phyloP scores from a whole-genome alignment of 2,329 filamentous ascomycete species.

The Trichoderma endophyticum region DNA sequence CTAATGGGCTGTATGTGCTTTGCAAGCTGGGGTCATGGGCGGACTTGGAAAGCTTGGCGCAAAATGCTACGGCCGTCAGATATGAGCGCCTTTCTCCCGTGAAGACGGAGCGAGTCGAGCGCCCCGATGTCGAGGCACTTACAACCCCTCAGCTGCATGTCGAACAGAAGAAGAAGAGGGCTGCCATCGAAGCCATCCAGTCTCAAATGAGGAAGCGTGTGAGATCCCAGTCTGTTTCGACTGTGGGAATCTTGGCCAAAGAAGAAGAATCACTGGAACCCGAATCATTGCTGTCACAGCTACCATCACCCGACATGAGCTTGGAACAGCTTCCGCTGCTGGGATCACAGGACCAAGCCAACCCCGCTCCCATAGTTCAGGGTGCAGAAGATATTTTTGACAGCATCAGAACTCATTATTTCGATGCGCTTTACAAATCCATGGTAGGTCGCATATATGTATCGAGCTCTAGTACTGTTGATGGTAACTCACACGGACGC shows the following conservation, averaged over 20 bases:
- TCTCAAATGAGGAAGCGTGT: slow-evolving; percentile 55
- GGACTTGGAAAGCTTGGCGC: slow-evolving; percentile 52
- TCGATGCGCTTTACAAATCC: slow-evolving; percentile 60
- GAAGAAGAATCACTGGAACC: slow-evolving; percentile 22
- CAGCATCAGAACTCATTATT: slow-evolving; percentile 56
- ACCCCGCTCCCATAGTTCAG: not conserved
- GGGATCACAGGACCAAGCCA: not conserved
- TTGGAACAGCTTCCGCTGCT: slow-evolving; percentile 20
- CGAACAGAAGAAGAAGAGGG: slow-evolving; percentile 52
- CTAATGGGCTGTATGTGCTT: slow-evolving; percentile 59
- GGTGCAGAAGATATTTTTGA: slow-evolving; percentile 49
- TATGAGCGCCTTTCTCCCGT: slow-evolving; percentile 30
- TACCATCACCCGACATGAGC: slow-evolving; percentile 24
- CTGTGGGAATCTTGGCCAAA: slow-evolving; percentile 29
- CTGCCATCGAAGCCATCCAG: slow-evolving; percentile 62
- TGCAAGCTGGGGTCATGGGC: slow-evolving; percentile 68
- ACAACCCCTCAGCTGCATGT: slow-evolving; percentile 47
- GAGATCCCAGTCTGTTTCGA: slow-evolving; percentile 44
- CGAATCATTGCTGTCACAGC: slow-evolving; percentile 21
- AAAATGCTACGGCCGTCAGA: slow-evolving; percentile 43
- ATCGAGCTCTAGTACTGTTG: not conserved
- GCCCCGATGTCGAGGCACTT: slow-evolving; percentile 27
- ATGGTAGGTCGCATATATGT: slow-evolving; percentile 42
- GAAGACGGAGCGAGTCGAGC: slow-evolving; percentile 21
- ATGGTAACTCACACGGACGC: not conserved